Evolutionary conservation across 2,329 filamentous ascomycete genomes (phyloP).

Genomic region (Nemania abortiva): DNA sequence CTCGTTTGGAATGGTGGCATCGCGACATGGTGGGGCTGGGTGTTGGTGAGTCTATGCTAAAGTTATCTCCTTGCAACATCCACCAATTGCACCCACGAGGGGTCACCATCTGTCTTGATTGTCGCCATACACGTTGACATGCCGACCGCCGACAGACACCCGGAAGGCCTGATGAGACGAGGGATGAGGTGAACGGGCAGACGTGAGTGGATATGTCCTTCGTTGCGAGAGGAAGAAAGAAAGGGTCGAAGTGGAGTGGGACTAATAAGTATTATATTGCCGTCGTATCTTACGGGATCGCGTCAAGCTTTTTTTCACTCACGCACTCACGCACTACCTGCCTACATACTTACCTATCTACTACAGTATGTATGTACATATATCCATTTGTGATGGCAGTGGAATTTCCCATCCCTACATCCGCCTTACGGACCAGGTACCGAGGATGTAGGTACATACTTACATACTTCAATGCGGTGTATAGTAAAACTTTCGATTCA

Average conservation of each 20-base stretch:
- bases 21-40: conserved; percentile 46
- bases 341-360: background rate
- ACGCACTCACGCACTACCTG: too few species aligned
- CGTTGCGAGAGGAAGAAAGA: background rate
- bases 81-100: conserved; percentile 45
- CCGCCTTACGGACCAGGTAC: background rate
- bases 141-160: conserved; percentile 21
- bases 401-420: background rate
- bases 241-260: conserved; percentile 30
- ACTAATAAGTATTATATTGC: conserved; percentile 38
- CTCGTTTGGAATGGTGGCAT: conserved; percentile 49
- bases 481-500: background rate
- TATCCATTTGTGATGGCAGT: background rate
- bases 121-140: conserved; percentile 26
- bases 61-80: conserved; percentile 41
- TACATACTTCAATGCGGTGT: background rate
- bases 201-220: conserved; percentile 18
- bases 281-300: conserved; percentile 32
- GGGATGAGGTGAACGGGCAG: conserved; percentile 6
- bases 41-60: conserved; percentile 35
- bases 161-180: conserved; percentile 27
- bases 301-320: conserved; percentile 8
- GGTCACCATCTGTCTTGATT: conserved; percentile 32
- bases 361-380: background rate
- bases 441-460: background rate